A percentile compares a stretch with the other conserved stretches of the same genome.
Conservation (phyloP, 139 green algal species). For the Nannochloris sp. region DNA sequence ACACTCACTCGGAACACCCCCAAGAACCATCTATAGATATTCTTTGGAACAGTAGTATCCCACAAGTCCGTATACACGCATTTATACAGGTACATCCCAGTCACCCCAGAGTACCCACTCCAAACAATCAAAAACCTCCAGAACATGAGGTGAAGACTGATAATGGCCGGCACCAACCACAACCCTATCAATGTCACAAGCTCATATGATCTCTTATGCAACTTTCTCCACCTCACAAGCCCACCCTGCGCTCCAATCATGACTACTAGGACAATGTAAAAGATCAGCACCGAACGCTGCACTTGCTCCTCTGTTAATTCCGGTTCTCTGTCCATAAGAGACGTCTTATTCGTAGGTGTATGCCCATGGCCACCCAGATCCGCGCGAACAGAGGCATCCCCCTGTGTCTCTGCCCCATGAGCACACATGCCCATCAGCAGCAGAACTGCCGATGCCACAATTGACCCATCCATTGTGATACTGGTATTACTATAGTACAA, state of each 20-base stretch:
- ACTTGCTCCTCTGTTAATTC: constrained; percentile 22
- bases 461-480: too few relatives aligned
- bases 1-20: constrained; percentile 44
- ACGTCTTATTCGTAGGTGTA: too few relatives aligned
- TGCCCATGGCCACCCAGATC: too few relatives aligned
- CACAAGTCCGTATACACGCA: constrained; percentile 43
- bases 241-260: constrained; percentile 48
- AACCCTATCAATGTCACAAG: constrained; percentile 72
- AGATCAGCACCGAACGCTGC: constrained; percentile 20
- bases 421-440: too few relatives aligned
- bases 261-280: constrained; percentile 27
- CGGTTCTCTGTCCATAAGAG: neutral
- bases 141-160: constrained; percentile 46
- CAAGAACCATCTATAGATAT: constrained; percentile 74
- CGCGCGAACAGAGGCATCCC: too few relatives aligned
- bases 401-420: too few relatives aligned
- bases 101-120: constrained; percentile 50
- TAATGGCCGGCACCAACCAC: constrained; percentile 72
- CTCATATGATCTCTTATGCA: constrained; percentile 68
- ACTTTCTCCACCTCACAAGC: constrained; percentile 67
- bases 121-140: constrained; percentile 71
- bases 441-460: too few relatives aligned
- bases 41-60: constrained; percentile 42
- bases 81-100: constrained; percentile 49
- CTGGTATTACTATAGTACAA: too few relatives aligned